Percentiles rank a stretch among this genome's conserved stretches.
phyloP scores from a whole-genome alignment of 305 asterid genomes.

The Vinca major region DNA sequence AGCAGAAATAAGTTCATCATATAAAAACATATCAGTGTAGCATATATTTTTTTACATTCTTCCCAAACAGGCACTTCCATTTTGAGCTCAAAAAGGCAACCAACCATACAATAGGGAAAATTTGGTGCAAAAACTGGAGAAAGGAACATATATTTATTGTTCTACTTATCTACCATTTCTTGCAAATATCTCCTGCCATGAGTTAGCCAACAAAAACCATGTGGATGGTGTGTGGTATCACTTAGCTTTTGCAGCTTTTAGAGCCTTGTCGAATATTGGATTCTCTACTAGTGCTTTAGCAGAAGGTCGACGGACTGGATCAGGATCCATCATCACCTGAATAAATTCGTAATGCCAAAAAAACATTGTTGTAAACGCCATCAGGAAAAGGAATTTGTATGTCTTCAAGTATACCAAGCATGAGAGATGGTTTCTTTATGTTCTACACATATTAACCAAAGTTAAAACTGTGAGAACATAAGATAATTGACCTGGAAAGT shows the following conservation, averaged over 20 bases:
- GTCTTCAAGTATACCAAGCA: not conserved
- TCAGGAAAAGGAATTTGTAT: not conserved
- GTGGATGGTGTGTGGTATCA: conserved; percentile 7
- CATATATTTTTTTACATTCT: conserved; percentile 1
- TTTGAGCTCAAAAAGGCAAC: conserved; percentile 5
- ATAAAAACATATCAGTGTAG: not conserved
- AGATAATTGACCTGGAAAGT: conserved; percentile 4
- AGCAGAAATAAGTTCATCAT: not conserved
- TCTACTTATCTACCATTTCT: not conserved
- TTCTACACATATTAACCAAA: not conserved
- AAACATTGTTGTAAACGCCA: conserved; percentile 9
- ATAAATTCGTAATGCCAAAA: conserved; percentile 8
- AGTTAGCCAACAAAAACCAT: not conserved
- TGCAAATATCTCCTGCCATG: not conserved
- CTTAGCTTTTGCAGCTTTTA: conserved; percentile 24
- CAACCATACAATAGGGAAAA: not conserved
- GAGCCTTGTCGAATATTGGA: conserved; percentile 50
- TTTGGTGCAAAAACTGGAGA: conserved; percentile 9
- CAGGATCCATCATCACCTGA: conserved; percentile 80
- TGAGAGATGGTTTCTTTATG: not conserved
- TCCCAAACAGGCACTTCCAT: not conserved
- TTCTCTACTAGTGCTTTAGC: conserved; percentile 52
- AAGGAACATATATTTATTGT: conserved; percentile 4
- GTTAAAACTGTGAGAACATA: not conserved
- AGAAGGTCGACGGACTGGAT: conserved; percentile 71